Evolutionary conservation across 1,284 basidiomycete species (phyloP).

Genomic region (Irpex lacteus): DNA sequence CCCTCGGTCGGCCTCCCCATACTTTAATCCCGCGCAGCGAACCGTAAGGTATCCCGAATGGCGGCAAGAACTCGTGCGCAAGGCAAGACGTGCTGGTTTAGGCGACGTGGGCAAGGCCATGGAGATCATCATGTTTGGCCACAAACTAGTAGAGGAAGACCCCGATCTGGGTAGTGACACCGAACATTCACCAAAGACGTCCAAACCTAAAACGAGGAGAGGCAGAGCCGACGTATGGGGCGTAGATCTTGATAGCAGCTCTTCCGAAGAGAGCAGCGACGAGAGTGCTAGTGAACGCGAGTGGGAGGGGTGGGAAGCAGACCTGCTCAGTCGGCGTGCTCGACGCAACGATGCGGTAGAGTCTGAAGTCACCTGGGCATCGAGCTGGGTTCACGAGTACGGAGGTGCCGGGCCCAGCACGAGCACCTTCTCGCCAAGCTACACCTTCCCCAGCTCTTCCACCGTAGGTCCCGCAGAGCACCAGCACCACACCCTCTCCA

Average conservation of each 20-base stretch:
- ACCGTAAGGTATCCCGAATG: conserved; percentile 61
- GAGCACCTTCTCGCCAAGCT: background rate
- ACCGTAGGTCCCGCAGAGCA: too few relatives aligned
- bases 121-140: conserved; percentile 42
- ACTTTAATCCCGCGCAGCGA: conserved; percentile 20
- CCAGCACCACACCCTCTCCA: conserved; percentile 19
- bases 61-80: conserved; percentile 45
- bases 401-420: background rate
- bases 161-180: conserved; percentile 9
- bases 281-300: conserved; percentile 51
- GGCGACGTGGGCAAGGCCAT: conserved; percentile 52
- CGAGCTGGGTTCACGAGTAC: background rate
- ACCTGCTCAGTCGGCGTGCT: conserved; percentile 35
- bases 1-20: conserved; percentile 17
- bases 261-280: conserved; percentile 26
- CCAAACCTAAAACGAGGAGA: conserved; percentile 5
- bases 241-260: conserved; percentile 15
- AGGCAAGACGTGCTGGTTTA: conserved; percentile 53
- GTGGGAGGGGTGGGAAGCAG: conserved; percentile 57
- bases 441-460: conserved; percentile 9
- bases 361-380: conserved; percentile 7
- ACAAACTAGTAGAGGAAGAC: conserved; percentile 20
- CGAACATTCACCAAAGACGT: background rate
- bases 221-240: conserved; percentile 15
- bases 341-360: background rate